A percentile compares a stretch with the other conserved stretches of the same genome.
phyloP scores from a whole-genome alignment of 1,139 yeast genomes.

The Yamadazyma blattariae region DNA sequence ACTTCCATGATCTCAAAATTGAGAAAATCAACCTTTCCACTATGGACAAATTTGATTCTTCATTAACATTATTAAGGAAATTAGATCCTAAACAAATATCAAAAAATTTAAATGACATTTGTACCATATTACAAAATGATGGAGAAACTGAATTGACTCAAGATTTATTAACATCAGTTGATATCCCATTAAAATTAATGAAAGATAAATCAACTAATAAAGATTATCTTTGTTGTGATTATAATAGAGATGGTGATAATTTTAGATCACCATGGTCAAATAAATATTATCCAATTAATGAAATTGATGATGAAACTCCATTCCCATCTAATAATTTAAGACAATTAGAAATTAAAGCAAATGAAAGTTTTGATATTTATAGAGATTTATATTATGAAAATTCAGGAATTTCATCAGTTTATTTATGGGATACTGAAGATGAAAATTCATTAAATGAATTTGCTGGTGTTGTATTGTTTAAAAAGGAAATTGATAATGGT shows the following conservation, averaged over 20 bases:
- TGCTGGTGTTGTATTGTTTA: conserved; percentile 89
- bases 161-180: conserved; percentile 83
- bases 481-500: conserved; percentile 58
- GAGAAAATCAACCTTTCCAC: too few relatives aligned
- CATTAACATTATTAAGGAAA: conserved; percentile 82
- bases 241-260: conserved; percentile 92
- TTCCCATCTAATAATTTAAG: conserved; percentile 69
- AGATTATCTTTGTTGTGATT: conserved; percentile 82
- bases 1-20: too few relatives aligned
- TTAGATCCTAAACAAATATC: conserved; percentile 73
- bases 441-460: conserved; percentile 45
- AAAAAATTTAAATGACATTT: conserved; percentile 61
- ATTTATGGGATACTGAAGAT: conserved; percentile 80
- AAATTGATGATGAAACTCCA: conserved; percentile 48
- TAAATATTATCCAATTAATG: conserved; percentile 61
- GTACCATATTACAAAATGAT: conserved; percentile 63
- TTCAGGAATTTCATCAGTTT: conserved; percentile 80
- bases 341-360: conserved; percentile 74
- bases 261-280: conserved; percentile 92
- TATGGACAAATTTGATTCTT: conserved; percentile 72
- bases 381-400: conserved; percentile 95
- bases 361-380: conserved; percentile 89
- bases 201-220: conserved; percentile 62
- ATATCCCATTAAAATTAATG: conserved; percentile 68
- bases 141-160: conserved; percentile 60